phyloP scores from a whole-genome alignment of 495 filamentous ascomycete species.

The Hypoxylon fuscum region DNA sequence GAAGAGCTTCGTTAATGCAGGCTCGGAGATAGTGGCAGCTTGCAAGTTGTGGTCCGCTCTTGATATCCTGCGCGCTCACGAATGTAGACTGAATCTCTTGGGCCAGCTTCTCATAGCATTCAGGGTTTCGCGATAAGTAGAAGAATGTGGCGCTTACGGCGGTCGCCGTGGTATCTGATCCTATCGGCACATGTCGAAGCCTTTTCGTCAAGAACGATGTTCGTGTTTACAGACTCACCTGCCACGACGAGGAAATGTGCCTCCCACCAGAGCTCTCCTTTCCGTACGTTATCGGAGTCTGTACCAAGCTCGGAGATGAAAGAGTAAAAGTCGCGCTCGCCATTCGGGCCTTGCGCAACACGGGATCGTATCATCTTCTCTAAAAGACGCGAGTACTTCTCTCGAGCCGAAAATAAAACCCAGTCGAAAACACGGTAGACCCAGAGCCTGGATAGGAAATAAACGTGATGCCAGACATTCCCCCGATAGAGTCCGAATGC shows the following conservation, averaged over 20 bases:
- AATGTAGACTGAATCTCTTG: slow-evolving; percentile 48
- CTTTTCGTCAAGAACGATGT: slow-evolving; percentile 41
- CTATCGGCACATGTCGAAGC: slow-evolving; percentile 15
- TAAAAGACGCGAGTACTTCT: slow-evolving; percentile 20
- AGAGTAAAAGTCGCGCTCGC: slow-evolving; percentile 29
- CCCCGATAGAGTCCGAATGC: slow-evolving; percentile 7
- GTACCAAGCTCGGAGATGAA: slow-evolving; percentile 52
- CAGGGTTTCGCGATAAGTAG: slow-evolving; percentile 46
- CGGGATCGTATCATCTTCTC: slow-evolving; percentile 25
- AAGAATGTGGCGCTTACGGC: slow-evolving; percentile 43
- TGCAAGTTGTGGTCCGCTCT: slow-evolving; percentile 23
- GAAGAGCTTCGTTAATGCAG: slow-evolving; percentile 44
- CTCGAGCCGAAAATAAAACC: not conserved
- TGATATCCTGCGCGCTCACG: slow-evolving; percentile 37
- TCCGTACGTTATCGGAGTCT: not conserved
- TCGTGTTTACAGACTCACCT: not conserved
- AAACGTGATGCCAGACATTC: slow-evolving; percentile 11
- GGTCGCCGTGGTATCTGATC: slow-evolving; percentile 43
- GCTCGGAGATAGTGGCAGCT: slow-evolving; percentile 46
- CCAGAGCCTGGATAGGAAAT: not conserved
- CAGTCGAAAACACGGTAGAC: not conserved
- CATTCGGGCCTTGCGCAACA: slow-evolving; percentile 2
- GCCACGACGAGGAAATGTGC: slow-evolving; percentile 2
- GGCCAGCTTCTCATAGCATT: slow-evolving; percentile 29
- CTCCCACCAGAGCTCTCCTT: slow-evolving; percentile 3